These are phyloP conservation scores for Staphylotrichum longicolle DNA, from an alignment of 495 filamentous ascomycete species.

Conservation along the genomic window DNA sequence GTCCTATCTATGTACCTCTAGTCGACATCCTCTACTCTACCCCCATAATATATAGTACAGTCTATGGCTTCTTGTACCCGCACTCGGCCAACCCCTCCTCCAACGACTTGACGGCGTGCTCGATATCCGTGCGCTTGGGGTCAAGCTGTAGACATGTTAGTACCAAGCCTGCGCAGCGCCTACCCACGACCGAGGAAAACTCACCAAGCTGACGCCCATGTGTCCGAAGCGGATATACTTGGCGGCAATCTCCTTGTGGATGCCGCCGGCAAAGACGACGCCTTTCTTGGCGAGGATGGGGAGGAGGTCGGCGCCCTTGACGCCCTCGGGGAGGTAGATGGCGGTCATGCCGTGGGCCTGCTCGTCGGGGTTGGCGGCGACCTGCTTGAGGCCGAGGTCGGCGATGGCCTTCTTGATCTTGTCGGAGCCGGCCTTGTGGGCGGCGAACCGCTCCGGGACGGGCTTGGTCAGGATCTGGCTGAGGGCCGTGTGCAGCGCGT, in stretches of 20 bases:
- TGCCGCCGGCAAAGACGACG: conserved; percentile 88
- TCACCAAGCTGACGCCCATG: conserved; percentile 89
- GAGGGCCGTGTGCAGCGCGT: conserved; percentile 91
- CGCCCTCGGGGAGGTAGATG: conserved; percentile 84
- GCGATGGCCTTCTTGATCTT: conserved; percentile 77
- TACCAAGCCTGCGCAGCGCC: neutral
- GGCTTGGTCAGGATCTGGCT: conserved; percentile 77
- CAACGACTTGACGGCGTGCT: conserved; percentile 74
- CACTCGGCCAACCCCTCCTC: conserved; percentile 71
- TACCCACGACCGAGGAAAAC: conserved; percentile 20
- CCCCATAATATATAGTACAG: neutral
- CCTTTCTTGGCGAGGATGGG: conserved; percentile 85
- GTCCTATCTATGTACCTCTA: neutral
- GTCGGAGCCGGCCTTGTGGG: conserved; percentile 71
- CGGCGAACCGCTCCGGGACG: conserved; percentile 73
- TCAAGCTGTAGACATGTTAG: conserved; percentile 48
- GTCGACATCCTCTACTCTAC: neutral
- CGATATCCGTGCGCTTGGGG: conserved; percentile 65
- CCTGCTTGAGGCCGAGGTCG: conserved; percentile 79
- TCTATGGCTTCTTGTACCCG: conserved; percentile 56
- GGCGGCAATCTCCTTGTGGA: conserved; percentile 74
- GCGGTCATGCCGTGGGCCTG: conserved; percentile 98
- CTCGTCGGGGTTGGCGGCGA: conserved; percentile 78
- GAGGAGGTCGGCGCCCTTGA: conserved; percentile 75
- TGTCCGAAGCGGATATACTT: conserved; percentile 72